Percentiles rank a stretch among this genome's conserved stretches.
phyloP scores from a whole-genome alignment of 2,329 filamentous ascomycete genomes.

The Phyllachora maydis region DNA sequence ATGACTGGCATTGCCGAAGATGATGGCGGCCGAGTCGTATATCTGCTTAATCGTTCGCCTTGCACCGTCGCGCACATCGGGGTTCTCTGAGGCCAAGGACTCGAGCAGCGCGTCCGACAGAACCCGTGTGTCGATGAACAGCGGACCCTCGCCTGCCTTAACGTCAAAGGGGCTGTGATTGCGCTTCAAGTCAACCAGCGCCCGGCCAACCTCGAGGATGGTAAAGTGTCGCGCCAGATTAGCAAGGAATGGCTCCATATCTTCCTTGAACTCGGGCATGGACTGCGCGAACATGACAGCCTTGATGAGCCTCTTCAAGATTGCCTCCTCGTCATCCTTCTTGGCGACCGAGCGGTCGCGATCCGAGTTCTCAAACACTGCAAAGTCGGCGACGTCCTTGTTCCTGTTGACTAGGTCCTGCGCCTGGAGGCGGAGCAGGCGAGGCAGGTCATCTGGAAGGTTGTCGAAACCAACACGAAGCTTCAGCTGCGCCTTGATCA shows the following conservation, averaged over 20 bases:
- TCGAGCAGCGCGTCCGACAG: constrained; percentile 82
- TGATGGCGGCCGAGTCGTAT: constrained; percentile 52
- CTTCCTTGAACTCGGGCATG: constrained; percentile 56
- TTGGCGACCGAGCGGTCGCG: constrained; percentile 70
- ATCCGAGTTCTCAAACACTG: constrained; percentile 55
- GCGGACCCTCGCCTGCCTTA: constrained; percentile 64
- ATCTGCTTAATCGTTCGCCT: constrained; percentile 61
- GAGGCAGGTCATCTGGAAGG: constrained; percentile 73
- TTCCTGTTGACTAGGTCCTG: constrained; percentile 64
- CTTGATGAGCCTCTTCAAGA: constrained; percentile 72
- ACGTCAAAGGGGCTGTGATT: constrained; percentile 65
- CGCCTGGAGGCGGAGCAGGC: constrained; percentile 69
- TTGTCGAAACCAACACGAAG: constrained; percentile 73
- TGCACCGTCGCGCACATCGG: constrained; percentile 62
- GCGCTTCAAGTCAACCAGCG: constrained; percentile 65
- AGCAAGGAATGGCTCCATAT: constrained; percentile 54
- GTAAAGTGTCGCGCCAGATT: constrained; percentile 82
- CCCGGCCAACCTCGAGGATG: constrained; percentile 69
- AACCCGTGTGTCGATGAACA: constrained; percentile 71
- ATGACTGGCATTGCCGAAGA: constrained; percentile 56
- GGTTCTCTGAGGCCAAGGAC: constrained; percentile 69
- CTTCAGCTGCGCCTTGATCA: constrained; percentile 79
- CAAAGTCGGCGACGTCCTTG: constrained; percentile 46
- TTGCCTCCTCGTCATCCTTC: constrained; percentile 64
- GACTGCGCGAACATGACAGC: constrained; percentile 74